These are phyloP conservation scores for Leccinum griseonigrum DNA, from an alignment of 1,284 basidiomycete genomes.

Conservation along the genomic window DNA sequence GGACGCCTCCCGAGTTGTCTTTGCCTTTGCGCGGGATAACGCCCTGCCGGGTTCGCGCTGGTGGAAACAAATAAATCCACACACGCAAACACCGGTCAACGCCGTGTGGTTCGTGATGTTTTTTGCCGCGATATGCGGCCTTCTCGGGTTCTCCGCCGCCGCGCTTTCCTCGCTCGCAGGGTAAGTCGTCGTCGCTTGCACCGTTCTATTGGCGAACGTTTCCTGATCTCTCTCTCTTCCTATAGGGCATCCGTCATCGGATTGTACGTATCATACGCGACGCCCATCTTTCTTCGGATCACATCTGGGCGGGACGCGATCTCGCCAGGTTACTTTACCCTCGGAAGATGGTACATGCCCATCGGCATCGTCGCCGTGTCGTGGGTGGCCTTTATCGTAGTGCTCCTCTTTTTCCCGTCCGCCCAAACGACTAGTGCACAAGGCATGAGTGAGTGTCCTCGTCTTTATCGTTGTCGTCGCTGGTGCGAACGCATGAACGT, in stretches of 20 bases:
- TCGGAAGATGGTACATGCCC: conserved; percentile 60
- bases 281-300: conserved; percentile 68
- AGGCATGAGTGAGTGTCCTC: conserved; percentile 51
- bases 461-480: not conserved
- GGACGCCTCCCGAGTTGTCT: conserved; percentile 72
- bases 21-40: conserved; percentile 71
- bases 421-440: conserved; percentile 40
- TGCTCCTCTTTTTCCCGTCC: conserved; percentile 61
- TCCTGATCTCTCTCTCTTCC: not conserved
- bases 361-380: conserved; percentile 58
- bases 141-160: conserved; percentile 63
- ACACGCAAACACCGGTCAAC: conserved; percentile 66
- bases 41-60: conserved; percentile 68
- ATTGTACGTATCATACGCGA: conserved; percentile 61
- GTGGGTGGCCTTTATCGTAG: conserved; percentile 63
- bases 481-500: not conserved
- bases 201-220: not conserved
- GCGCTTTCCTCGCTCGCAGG: conserved; percentile 66
- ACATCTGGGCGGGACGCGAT: conserved; percentile 61
- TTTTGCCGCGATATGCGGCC: conserved; percentile 53
- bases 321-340: conserved; percentile 54
- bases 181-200: conserved; percentile 36
- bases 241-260: conserved; percentile 67
- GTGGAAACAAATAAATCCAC: conserved; percentile 59
- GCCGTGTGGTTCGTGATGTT: conserved; percentile 75